A percentile compares a stretch with the other conserved stretches of the same genome.
Evolutionary conservation across 495 filamentous ascomycete species (phyloP).

Genomic region (Arthonia radiata): DNA sequence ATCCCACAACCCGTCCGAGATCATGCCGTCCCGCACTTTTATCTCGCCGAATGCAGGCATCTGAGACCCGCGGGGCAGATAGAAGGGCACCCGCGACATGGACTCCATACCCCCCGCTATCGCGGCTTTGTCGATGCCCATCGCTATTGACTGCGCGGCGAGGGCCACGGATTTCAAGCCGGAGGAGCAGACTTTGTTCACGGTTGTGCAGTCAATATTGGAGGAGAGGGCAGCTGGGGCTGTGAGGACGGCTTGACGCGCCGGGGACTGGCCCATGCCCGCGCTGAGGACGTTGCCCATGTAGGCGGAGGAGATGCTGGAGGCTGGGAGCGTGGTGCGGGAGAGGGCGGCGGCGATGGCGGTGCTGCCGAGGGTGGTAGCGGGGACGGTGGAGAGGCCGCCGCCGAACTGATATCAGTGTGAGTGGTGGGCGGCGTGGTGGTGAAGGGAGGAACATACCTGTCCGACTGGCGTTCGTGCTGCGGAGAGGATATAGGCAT

Average conservation of each 20-base stretch:
- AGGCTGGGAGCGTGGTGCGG: constrained; percentile 54
- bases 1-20: constrained; percentile 90
- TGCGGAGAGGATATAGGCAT: constrained; percentile 77
- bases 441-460: constrained; percentile 19
- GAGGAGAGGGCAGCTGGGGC: constrained; percentile 63
- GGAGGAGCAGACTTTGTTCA: constrained; percentile 95
- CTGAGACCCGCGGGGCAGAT: constrained; percentile 49
- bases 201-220: constrained; percentile 58
- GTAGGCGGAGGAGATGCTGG: constrained; percentile 69
- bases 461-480: constrained; percentile 71
- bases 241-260: constrained; percentile 70
- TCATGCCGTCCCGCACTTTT: constrained; percentile 68
- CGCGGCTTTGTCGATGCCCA: constrained; percentile 65
- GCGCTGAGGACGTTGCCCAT: constrained; percentile 94
- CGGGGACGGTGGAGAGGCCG: constrained; percentile 55
- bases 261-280: constrained; percentile 65
- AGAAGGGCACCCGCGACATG: constrained; percentile 87
- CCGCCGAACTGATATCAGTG: constrained; percentile 55
- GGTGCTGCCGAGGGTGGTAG: constrained; percentile 58
- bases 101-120: constrained; percentile 94
- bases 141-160: constrained; percentile 80
- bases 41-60: constrained; percentile 66
- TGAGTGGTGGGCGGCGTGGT: constrained; percentile 1
- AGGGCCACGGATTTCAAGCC: constrained; percentile 78
- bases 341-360: constrained; percentile 74